Percentiles rank a stretch among this genome's conserved stretches.
Conservation (phyloP, 768 basidiomycete species). For the Lactarius psammicola region DNA sequence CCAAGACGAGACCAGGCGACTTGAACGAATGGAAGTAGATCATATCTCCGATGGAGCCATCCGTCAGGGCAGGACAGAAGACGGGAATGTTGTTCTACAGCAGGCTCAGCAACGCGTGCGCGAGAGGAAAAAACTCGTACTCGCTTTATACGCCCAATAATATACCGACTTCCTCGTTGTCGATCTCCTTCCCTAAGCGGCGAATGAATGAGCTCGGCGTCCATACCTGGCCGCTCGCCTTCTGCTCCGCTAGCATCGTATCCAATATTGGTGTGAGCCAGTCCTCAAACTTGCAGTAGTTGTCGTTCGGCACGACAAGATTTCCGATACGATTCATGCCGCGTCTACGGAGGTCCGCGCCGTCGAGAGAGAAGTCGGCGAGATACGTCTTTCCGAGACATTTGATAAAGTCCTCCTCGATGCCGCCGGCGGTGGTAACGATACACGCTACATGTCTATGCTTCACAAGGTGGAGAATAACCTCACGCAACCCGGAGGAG, state of each 20-base stretch:
- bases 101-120: conserved; percentile 31
- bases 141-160: conserved; percentile 99
- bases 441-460: conserved; percentile 85
- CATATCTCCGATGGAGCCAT: conserved; percentile 98
- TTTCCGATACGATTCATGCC: conserved; percentile 99
- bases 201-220: conserved; percentile 92
- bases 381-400: conserved; percentile 97
- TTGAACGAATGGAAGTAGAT: conserved; percentile 98
- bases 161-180: conserved; percentile 97
- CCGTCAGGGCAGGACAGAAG: conserved; percentile 97
- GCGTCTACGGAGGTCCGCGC: conserved; percentile 76
- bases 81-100: conserved; percentile 94
- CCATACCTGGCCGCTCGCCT: conserved; percentile 68
- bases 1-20: conserved; percentile 78
- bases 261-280: conserved; percentile 97
- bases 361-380: conserved; percentile 89
- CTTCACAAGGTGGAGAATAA: conserved; percentile 89
- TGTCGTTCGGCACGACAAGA: conserved; percentile 93
- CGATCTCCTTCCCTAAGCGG: conserved; percentile 93
- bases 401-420: conserved; percentile 99
- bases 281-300: conserved; percentile 99
- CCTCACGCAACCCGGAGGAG: conserved; percentile 93
- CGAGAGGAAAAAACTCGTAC: conserved; percentile 33
- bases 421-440: conserved; percentile 96
- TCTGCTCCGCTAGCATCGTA: conserved; percentile 86